A percentile compares a stretch with the other conserved stretches of the same genome.
Evolutionary conservation across 2,329 filamentous ascomycete species (phyloP).

Genomic region (Dendryphion nanum): DNA sequence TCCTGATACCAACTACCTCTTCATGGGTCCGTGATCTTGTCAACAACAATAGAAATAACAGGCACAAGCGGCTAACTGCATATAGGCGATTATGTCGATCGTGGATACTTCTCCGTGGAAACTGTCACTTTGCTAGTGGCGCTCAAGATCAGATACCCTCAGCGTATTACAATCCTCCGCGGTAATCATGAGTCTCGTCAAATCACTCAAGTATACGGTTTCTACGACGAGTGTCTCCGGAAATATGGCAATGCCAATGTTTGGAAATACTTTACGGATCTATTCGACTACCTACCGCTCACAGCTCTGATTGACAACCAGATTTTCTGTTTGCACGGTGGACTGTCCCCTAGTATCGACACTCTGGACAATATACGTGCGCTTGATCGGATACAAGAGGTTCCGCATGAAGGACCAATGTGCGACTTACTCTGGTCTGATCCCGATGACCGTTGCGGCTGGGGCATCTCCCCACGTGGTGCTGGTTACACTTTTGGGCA

Average conservation of each 20-base stretch:
- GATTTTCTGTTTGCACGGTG: conserved; percentile 71
- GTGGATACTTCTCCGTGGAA: conserved; percentile 98
- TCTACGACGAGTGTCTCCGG: conserved; percentile 74
- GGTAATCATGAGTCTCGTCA: conserved; percentile 82
- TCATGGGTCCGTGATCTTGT: conserved; percentile 73
- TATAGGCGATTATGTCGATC: conserved; percentile 93
- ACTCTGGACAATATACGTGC: conserved; percentile 68
- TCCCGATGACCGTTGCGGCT: conserved; percentile 92
- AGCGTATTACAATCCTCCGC: conserved; percentile 96
- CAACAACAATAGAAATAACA: background rate
- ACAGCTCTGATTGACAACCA: conserved; percentile 73
- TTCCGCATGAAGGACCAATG: conserved; percentile 74
- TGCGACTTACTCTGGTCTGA: conserved; percentile 80
- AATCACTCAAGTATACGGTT: conserved; percentile 76
- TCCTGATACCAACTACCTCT: conserved; percentile 98
- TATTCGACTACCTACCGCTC: conserved; percentile 74
- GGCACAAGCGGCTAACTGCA: conserved; percentile 14
- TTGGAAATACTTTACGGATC: conserved; percentile 76
- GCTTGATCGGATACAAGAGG: conserved; percentile 59
- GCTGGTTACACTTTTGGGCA: conserved; percentile 95
- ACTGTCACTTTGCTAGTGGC: conserved; percentile 94
- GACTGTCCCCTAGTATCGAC: conserved; percentile 69
- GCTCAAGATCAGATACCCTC: conserved; percentile 96
- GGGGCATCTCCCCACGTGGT: conserved; percentile 93
- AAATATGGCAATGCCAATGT: conserved; percentile 77